A percentile compares a stretch with the other conserved stretches of the same genome.
These are phyloP conservation scores for Hypoxylon sp. DNA, from an alignment of 2,329 filamentous ascomycete genomes.

Conservation along the genomic window DNA sequence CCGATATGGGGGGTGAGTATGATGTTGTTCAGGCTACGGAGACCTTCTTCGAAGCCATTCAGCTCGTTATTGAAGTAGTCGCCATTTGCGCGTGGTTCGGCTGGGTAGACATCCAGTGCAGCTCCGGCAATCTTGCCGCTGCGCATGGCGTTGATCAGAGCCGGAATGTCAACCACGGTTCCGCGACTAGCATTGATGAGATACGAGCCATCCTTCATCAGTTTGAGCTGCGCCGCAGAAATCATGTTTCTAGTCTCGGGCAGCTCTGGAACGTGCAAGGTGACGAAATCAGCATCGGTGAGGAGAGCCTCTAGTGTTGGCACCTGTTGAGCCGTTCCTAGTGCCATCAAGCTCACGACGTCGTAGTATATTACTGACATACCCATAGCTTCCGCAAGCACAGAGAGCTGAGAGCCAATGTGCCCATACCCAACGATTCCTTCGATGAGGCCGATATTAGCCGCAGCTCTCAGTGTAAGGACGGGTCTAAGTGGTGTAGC, in stretches of 20 bases:
- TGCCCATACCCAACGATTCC: conserved; percentile 97
- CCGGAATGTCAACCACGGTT: conserved; percentile 92
- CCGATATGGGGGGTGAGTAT: conserved; percentile 98
- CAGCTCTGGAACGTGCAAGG: conserved; percentile 93
- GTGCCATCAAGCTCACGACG: conserved; percentile 90
- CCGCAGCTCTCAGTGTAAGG: conserved; percentile 15
- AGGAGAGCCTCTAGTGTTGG: conserved; percentile 82
- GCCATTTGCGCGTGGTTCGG: conserved; percentile 93
- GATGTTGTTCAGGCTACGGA: conserved; percentile 88
- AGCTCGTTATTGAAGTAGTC: conserved; percentile 91
- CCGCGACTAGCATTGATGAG: conserved; percentile 96
- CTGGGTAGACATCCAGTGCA: conserved; percentile 95
- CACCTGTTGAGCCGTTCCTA: conserved; percentile 90
- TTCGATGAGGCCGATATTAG: conserved; percentile 49
- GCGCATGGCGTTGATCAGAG: conserved; percentile 88
- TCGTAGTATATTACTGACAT: conserved; percentile 99
- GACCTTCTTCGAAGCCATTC: conserved; percentile 87
- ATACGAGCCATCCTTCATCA: conserved; percentile 95
- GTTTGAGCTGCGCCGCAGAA: conserved; percentile 78
- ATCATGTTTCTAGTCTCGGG: conserved; percentile 96
- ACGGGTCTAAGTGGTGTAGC: conserved; percentile 3
- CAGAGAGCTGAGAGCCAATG: conserved; percentile 95
- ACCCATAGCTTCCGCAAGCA: conserved; percentile 96
- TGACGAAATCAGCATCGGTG: conserved; percentile 87
- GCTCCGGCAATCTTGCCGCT: conserved; percentile 90